A percentile compares a stretch with the other conserved stretches of the same genome.
Evolutionary conservation across 257 asterid genomes (phyloP).

Genomic region (Jaltomata sinuosa): DNA sequence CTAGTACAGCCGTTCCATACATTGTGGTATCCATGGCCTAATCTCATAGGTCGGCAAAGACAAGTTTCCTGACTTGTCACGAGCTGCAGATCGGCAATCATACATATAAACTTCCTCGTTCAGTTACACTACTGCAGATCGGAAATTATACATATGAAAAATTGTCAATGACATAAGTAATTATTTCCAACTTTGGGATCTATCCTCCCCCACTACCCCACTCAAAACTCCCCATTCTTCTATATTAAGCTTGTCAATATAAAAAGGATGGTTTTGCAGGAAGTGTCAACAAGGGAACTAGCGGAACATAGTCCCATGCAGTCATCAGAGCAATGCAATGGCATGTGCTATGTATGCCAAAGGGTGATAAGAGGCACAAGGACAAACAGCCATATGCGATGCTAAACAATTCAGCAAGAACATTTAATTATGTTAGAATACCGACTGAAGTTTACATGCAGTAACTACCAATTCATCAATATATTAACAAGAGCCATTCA

Average conservation of each 20-base stretch:
- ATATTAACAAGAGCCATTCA: neutral
- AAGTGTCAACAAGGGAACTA: neutral
- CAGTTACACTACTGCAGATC: neutral
- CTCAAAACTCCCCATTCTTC: neutral
- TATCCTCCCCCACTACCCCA: too few relatives aligned
- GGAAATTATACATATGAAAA: too few relatives aligned
- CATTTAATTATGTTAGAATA: too few relatives aligned
- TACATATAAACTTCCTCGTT: neutral
- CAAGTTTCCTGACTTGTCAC: neutral
- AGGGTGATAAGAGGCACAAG: neutral
- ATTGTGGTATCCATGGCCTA: conserved; percentile 6
- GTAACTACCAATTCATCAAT: neutral
- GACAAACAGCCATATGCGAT: neutral
- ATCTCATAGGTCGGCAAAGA: neutral
- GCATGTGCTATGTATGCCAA: neutral
- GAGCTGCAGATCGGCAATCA: neutral
- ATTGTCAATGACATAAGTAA: too few relatives aligned
- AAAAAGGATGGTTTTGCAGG: neutral
- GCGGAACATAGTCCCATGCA: neutral
- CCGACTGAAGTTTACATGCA: neutral
- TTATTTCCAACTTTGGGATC: too few relatives aligned
- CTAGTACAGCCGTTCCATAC: conserved; percentile 24
- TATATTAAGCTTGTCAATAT: neutral
- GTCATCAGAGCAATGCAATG: neutral
- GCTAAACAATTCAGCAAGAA: neutral